These are phyloP conservation scores for Scleroderma citrinum DNA, from an alignment of 768 basidiomycete genomes.

Conservation along the genomic window DNA sequence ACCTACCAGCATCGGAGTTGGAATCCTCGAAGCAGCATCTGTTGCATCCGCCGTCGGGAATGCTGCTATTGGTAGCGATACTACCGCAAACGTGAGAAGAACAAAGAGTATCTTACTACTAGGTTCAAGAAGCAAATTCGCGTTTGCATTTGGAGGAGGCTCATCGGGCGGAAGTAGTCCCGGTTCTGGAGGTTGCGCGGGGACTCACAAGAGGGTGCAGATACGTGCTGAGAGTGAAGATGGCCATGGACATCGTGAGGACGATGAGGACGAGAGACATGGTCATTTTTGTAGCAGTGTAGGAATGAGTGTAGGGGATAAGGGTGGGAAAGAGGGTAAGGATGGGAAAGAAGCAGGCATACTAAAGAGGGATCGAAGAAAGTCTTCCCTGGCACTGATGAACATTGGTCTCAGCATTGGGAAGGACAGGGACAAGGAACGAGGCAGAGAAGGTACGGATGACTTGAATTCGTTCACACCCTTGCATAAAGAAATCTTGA, in stretches of 20 bases:
- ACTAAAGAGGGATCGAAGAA: neutral
- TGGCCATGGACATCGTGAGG: neutral
- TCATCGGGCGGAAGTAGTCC: slow-evolving; percentile 4
- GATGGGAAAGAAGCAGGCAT: neutral
- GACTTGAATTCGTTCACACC: too few relatives aligned
- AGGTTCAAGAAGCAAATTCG: slow-evolving; percentile 19
- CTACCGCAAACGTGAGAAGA: slow-evolving; percentile 1
- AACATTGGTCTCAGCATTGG: neutral
- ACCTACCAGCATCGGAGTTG: slow-evolving; percentile 21
- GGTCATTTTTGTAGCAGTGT: neutral
- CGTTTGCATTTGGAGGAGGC: neutral
- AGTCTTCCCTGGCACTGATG: neutral
- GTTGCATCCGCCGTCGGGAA: slow-evolving; percentile 7
- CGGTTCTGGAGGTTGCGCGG: slow-evolving; percentile 15
- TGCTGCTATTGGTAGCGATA: slow-evolving; percentile 13
- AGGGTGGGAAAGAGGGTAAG: neutral
- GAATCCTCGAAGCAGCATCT: slow-evolving; percentile 23
- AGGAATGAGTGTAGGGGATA: neutral
- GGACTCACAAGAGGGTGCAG: slow-evolving; percentile 1
- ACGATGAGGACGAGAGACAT: neutral
- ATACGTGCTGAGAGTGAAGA: neutral
- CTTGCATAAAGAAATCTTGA: too few relatives aligned
- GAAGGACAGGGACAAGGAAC: neutral
- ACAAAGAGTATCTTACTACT: slow-evolving; percentile 30
- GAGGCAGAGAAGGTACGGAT: neutral